Percentiles rank a stretch among this genome's conserved stretches.
Evolutionary conservation across 2,329 filamentous ascomycete genomes (phyloP).

Genomic region (Fusarium veterinarium): DNA sequence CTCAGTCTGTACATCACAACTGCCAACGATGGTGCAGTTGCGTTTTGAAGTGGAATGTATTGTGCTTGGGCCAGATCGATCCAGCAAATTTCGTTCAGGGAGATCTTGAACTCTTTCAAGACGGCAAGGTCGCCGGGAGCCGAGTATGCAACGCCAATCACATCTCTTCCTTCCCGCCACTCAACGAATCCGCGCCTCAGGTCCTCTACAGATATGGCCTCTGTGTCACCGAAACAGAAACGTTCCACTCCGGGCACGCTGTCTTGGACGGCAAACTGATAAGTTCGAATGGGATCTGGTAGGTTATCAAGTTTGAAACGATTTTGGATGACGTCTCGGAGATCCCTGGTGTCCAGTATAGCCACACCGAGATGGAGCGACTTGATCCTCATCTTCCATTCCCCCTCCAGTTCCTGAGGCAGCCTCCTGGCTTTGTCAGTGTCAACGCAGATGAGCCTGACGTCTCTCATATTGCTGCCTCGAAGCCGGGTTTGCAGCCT

Average conservation of each 20-base stretch:
- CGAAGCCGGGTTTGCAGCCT: not conserved
- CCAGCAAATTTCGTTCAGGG: not conserved
- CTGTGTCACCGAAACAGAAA: constrained; percentile 13
- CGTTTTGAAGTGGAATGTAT: not conserved
- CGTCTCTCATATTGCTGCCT: constrained; percentile 1
- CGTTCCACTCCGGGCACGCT: not conserved
- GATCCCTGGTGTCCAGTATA: constrained; percentile 17
- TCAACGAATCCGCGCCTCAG: constrained; percentile 1
- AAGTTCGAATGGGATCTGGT: constrained; percentile 1
- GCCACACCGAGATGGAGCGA: constrained; percentile 26
- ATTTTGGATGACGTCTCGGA: not conserved
- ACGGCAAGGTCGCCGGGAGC: not conserved
- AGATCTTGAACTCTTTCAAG: not conserved
- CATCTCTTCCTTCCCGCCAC: not conserved
- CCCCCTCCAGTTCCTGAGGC: not conserved
- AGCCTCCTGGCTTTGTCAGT: not conserved
- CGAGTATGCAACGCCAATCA: constrained; percentile 6
- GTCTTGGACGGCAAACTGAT: constrained; percentile 11
- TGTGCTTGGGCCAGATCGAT: constrained; percentile 12
- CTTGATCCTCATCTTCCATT: not conserved
- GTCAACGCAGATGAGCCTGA: constrained; percentile 22
- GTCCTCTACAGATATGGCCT: not conserved
- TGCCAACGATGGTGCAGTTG: not conserved
- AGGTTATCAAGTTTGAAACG: not conserved
- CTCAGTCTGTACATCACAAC: not conserved